Evolutionary conservation across 2,329 filamentous ascomycete species (phyloP).

Genomic region (Gnomoniopsis smithogilvyi): DNA sequence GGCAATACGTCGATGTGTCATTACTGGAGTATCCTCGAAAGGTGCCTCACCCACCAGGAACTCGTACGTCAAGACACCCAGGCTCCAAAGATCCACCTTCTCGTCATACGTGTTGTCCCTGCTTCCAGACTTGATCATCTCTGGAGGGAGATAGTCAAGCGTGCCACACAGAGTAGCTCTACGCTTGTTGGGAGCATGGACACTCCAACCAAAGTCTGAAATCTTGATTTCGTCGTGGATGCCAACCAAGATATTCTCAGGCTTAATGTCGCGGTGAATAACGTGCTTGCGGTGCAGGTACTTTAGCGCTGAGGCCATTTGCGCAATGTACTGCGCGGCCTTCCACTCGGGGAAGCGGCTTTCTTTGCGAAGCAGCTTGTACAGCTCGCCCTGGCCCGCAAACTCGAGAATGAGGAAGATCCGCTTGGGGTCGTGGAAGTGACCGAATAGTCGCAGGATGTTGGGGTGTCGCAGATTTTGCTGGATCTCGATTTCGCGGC

Average conservation of each 20-base stretch:
- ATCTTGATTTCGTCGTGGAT: slow-evolving; percentile 99
- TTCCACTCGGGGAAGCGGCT: slow-evolving; percentile 81
- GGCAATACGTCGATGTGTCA: slow-evolving; percentile 89
- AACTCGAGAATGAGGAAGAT: slow-evolving; percentile 88
- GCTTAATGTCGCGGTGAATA: slow-evolving; percentile 97
- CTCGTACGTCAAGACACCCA: slow-evolving; percentile 94
- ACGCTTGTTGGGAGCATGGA: slow-evolving; percentile 92
- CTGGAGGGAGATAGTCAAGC: slow-evolving; percentile 92
- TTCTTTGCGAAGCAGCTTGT: slow-evolving; percentile 80
- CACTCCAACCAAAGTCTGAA: slow-evolving; percentile 97
- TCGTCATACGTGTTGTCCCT: slow-evolving; percentile 89
- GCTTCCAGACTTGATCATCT: slow-evolving; percentile 86
- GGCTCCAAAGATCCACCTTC: slow-evolving; percentile 94
- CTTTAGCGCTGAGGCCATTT: slow-evolving; percentile 84
- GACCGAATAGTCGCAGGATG: slow-evolving; percentile 77
- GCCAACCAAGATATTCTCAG: slow-evolving; percentile 93
- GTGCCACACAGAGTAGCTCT: slow-evolving; percentile 96
- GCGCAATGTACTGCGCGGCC: slow-evolving; percentile 81
- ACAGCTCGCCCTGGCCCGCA: slow-evolving; percentile 80
- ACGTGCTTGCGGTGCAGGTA: slow-evolving; percentile 97
- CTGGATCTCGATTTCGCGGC: slow-evolving; percentile 87
- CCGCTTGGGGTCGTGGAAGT: slow-evolving; percentile 86
- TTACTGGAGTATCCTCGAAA: slow-evolving; percentile 91
- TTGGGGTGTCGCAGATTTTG: slow-evolving; percentile 84
- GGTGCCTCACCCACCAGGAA: slow-evolving; percentile 95